phyloP scores from a whole-genome alignment of 148 eudicot genomes.

The Hydrangea macrophylla region DNA sequence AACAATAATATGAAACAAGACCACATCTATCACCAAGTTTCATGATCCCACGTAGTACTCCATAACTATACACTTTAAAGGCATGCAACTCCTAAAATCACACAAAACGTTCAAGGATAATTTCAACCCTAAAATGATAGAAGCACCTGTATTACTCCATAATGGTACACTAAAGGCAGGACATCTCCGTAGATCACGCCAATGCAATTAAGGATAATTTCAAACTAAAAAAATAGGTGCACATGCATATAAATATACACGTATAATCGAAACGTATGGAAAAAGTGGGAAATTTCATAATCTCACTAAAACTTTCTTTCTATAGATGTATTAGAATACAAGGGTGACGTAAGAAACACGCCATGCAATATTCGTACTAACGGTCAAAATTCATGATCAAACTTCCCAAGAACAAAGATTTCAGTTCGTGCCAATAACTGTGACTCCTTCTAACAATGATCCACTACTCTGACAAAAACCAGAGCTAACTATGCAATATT shows the following conservation, averaged over 20 bases:
- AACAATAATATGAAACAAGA: neutral
- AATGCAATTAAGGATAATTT: neutral
- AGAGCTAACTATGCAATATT: no score
- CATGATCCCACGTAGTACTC: neutral
- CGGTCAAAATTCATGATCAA: neutral
- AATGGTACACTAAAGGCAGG: neutral
- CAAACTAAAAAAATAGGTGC: neutral
- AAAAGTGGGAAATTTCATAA: neutral
- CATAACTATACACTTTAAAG: no score
- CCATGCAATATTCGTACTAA: no score
- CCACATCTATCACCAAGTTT: neutral
- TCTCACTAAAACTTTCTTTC: slow-evolving; percentile 4
- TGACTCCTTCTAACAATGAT: neutral
- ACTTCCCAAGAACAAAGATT: no score
- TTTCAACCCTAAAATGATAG: no score
- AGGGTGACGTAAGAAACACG: no score
- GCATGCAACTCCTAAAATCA: no score
- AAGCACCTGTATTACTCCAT: no score
- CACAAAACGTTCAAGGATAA: no score
- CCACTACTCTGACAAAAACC: neutral
- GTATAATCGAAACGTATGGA: neutral
- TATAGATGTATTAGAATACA: neutral
- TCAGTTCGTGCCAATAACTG: no score
- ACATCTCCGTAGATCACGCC: neutral
- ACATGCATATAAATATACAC: neutral